Percentiles rank a stretch among this genome's conserved stretches.
These are phyloP conservation scores for Pulicaria dysenterica DNA, from an alignment of 129 eudicot species.

Conservation along the genomic window DNA sequence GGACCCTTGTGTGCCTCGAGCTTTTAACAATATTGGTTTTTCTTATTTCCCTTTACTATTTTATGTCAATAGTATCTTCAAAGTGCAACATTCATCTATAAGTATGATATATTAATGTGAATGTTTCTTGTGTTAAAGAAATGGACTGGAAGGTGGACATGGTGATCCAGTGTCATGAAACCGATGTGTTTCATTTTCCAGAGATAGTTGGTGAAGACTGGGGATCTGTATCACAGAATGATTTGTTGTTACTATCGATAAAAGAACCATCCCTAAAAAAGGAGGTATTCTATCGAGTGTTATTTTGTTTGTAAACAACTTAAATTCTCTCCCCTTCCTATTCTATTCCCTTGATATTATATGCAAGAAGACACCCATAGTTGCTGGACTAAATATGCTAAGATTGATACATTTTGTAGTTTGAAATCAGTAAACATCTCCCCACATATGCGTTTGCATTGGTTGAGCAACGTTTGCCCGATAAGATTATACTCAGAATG, in stretches of 20 bases:
- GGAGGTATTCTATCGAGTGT: constrained; percentile 47
- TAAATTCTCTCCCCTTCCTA: too few relatives aligned
- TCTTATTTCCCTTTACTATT: too few relatives aligned
- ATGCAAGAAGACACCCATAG: too few relatives aligned
- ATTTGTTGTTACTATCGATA: constrained; percentile 73
- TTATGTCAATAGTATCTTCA: not conserved
- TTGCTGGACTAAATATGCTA: too few relatives aligned
- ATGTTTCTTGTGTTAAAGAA: constrained; percentile 35
- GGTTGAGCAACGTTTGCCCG: constrained; percentile 78
- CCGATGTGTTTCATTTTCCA: constrained; percentile 74
- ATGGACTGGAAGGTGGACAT: constrained; percentile 56
- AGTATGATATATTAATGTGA: not conserved
- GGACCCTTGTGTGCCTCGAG: too few relatives aligned
- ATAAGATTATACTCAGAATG: constrained; percentile 71
- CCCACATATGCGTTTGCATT: constrained; percentile 84
- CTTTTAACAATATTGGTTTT: too few relatives aligned
- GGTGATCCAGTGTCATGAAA: constrained; percentile 59
- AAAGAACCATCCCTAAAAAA: too few relatives aligned
- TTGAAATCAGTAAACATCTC: constrained; percentile 49
- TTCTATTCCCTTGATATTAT: too few relatives aligned
- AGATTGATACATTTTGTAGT: constrained; percentile 48
- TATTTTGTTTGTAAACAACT: constrained; percentile 7
- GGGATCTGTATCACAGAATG: constrained; percentile 65
- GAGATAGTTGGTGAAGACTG: constrained; percentile 57
- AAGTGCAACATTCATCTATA: not conserved